Evolutionary conservation across 2,329 filamentous ascomycete species (phyloP).

Genomic region (Scedosporium dehoogii): DNA sequence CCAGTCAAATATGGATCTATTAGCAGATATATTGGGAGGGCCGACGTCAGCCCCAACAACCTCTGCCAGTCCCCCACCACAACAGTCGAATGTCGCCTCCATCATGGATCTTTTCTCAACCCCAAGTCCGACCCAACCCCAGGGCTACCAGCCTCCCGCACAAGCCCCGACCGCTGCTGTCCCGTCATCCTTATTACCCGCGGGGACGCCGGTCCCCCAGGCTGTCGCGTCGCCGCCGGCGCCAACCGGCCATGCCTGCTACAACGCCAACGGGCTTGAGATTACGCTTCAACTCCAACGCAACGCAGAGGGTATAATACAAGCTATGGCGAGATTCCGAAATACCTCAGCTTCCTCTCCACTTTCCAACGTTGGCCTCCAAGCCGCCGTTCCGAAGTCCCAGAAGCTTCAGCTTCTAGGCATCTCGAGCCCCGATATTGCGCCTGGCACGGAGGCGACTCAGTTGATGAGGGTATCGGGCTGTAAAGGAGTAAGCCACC

Average conservation of each 20-base stretch:
- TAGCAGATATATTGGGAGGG: constrained; percentile 83
- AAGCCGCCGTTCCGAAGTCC: constrained; percentile 92
- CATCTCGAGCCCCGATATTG: constrained; percentile 73
- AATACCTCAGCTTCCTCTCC: constrained; percentile 59
- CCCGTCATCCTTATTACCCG: constrained; percentile 34
- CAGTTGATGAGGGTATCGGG: constrained; percentile 84
- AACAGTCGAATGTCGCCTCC: constrained; percentile 49
- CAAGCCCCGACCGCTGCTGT: constrained; percentile 31
- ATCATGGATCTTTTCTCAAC: constrained; percentile 83
- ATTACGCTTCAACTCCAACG: constrained; percentile 79
- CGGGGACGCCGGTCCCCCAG: constrained; percentile 27
- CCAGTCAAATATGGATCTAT: constrained; percentile 73
- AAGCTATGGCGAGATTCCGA: constrained; percentile 74
- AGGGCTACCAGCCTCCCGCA: constrained; percentile 14
- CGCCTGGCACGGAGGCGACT: constrained; percentile 69
- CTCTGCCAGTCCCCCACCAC: constrained; percentile 38
- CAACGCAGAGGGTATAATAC: constrained; percentile 67
- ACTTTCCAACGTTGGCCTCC: constrained; percentile 69
- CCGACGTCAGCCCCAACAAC: constrained; percentile 25
- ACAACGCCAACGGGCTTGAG: constrained; percentile 75
- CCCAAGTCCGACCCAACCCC: constrained; percentile 28
- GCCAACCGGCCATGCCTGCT: constrained; percentile 52
- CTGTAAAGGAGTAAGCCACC: constrained; percentile 71
- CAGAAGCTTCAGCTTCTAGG: constrained; percentile 89
- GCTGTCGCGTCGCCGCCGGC: constrained; percentile 12